These are phyloP conservation scores for Cerioporus squamosus DNA, from an alignment of 1,284 basidiomycete species.

Conservation along the genomic window DNA sequence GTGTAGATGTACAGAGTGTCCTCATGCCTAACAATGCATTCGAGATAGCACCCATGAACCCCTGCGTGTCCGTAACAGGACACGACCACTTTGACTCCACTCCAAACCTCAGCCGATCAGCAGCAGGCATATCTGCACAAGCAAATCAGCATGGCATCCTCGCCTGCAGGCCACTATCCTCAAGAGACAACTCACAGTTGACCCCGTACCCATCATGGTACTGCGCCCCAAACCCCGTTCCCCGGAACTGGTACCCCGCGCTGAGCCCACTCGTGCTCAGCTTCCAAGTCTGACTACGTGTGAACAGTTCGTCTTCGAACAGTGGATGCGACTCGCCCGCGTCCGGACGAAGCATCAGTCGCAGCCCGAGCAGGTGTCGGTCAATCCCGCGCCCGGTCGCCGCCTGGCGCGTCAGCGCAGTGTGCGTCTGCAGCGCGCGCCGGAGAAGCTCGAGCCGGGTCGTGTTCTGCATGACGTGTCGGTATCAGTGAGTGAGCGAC, in stretches of 20 bases:
- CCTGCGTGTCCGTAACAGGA: slow-evolving; percentile 70
- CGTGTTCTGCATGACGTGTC: slow-evolving; percentile 11
- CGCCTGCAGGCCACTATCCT: slow-evolving; percentile 9
- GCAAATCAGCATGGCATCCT: background rate
- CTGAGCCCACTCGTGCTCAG: slow-evolving; percentile 92
- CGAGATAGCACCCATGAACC: slow-evolving; percentile 72
- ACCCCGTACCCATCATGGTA: slow-evolving; percentile 91
- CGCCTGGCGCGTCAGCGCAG: slow-evolving; percentile 76
- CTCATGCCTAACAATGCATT: slow-evolving; percentile 79
- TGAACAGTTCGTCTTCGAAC: slow-evolving; percentile 83
- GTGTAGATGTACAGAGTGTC: slow-evolving; percentile 43
- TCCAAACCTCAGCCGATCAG: slow-evolving; percentile 89
- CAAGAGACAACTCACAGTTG: slow-evolving; percentile 68
- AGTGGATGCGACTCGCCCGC: slow-evolving; percentile 51
- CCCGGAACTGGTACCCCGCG: slow-evolving; percentile 86
- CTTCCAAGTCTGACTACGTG: slow-evolving; percentile 85
- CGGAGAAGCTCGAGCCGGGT: slow-evolving; percentile 52
- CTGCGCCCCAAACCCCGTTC: slow-evolving; percentile 87
- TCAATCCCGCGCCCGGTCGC: slow-evolving; percentile 90
- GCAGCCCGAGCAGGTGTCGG: slow-evolving; percentile 89
- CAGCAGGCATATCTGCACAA: slow-evolving; percentile 78
- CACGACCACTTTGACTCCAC: slow-evolving; percentile 89
- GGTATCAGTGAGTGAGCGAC: background rate
- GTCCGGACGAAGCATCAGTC: slow-evolving; percentile 59
- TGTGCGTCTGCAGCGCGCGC: slow-evolving; percentile 78